A percentile compares a stretch with the other conserved stretches of the same genome.
These are phyloP conservation scores for Kluyveromyces siamensis DNA, from an alignment of 805 yeast genomes.

Conservation along the genomic window DNA sequence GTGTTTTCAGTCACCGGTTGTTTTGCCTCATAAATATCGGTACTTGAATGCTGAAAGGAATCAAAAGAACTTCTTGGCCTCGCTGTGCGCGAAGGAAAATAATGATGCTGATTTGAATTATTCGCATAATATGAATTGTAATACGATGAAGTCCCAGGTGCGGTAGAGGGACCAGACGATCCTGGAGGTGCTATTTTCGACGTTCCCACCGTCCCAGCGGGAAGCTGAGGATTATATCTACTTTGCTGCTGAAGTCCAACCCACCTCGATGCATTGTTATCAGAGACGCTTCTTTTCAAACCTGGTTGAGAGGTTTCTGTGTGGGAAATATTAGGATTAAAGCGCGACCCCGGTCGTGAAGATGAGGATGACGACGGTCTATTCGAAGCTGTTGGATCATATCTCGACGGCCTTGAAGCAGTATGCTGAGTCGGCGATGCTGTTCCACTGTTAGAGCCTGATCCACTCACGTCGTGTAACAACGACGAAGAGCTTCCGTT, in stretches of 20 bases:
- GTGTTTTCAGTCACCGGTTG: not conserved
- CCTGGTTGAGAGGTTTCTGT: not conserved
- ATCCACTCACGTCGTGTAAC: not conserved
- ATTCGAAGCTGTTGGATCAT: constrained; percentile 18
- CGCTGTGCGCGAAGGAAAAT: not conserved
- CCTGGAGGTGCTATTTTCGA: not conserved
- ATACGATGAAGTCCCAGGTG: not conserved
- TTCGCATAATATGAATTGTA: not conserved
- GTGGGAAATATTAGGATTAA: constrained; percentile 11
- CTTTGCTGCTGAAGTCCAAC: constrained; percentile 6
- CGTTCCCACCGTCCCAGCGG: not conserved
- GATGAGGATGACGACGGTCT: constrained; percentile 10
- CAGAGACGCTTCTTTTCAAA: not conserved
- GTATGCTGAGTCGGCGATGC: not conserved
- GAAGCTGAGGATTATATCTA: constrained; percentile 19
- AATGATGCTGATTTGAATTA: not conserved
- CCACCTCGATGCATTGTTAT: not conserved
- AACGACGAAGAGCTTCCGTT: not conserved
- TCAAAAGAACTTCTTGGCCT: constrained; percentile 2
- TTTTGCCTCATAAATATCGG: not conserved
- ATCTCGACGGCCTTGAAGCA: constrained; percentile 17
- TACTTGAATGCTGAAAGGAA: not conserved
- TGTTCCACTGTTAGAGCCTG: not conserved
- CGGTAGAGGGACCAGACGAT: not conserved
- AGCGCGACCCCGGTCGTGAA: constrained; percentile 17